Percentiles rank a stretch among this genome's conserved stretches.
These are phyloP conservation scores for Castanospermum australe DNA, from an alignment of 306 rosid species.

Conservation along the genomic window DNA sequence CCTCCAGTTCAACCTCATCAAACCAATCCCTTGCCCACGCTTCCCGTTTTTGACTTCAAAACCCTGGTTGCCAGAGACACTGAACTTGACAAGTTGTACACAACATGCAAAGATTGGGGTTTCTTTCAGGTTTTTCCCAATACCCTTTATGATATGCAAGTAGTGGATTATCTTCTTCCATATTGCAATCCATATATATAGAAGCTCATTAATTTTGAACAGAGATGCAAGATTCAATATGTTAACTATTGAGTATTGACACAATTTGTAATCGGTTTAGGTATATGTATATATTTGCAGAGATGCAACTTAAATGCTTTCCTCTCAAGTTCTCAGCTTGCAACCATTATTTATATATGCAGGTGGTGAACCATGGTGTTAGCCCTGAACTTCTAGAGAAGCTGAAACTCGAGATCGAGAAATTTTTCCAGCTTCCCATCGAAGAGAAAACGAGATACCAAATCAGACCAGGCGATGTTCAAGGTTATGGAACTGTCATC, in stretches of 20 bases:
- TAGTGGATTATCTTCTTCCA: background rate
- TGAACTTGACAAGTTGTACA: conserved; percentile 50
- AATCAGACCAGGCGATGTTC: conserved; percentile 54
- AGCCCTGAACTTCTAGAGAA: conserved; percentile 40
- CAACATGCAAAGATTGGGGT: conserved; percentile 80
- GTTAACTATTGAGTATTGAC: background rate
- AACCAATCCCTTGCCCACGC: conserved; percentile 16
- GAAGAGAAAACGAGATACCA: conserved; percentile 63
- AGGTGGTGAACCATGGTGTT: conserved; percentile 88
- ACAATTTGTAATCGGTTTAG: background rate
- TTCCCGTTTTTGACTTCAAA: conserved; percentile 64
- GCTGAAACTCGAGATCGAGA: conserved; percentile 54
- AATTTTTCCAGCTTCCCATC: conserved; percentile 59
- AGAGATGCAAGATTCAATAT: background rate
- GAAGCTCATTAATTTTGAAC: background rate
- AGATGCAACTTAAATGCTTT: background rate
- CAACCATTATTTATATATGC: background rate
- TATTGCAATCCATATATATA: background rate
- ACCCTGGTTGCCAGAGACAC: conserved; percentile 1
- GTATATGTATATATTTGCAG: background rate
- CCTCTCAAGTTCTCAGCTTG: too few relatives aligned
- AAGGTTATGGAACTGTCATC: conserved; percentile 68
- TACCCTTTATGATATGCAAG: background rate
- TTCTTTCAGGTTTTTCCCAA: conserved; percentile 59
- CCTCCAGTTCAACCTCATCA: conserved; percentile 24